Conservation (phyloP, 148 eudicot species). For the Nyssa sinensis region DNA sequence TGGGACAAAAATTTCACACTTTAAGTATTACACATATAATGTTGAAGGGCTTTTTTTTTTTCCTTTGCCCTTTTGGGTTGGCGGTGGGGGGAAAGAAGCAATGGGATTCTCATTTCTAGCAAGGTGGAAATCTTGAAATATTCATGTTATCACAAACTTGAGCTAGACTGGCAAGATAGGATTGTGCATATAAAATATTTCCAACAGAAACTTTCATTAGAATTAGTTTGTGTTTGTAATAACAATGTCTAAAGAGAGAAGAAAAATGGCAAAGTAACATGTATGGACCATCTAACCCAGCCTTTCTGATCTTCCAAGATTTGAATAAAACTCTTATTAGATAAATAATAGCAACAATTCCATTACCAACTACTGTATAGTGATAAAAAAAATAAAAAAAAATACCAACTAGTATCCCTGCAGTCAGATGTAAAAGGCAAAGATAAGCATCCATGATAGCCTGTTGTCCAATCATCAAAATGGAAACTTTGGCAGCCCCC, state of each 20-base stretch:
- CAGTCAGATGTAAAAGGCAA: conserved; percentile 94
- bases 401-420: conserved; percentile 94
- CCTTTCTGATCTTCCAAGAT: neutral
- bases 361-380: neutral
- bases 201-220: neutral
- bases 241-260: neutral
- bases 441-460: conserved; percentile 99
- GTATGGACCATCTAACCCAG: neutral
- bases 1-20: no score
- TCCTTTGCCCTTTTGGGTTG: no score
- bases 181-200: conserved; percentile 1
- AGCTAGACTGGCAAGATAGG: neutral
- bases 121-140: no score
- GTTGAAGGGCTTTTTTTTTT: no score
- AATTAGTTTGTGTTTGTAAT: conserved; percentile 5
- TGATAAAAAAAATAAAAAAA: neutral
- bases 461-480: conserved; percentile 92
- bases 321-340: no score
- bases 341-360: no score
- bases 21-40: no score
- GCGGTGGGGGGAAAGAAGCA: no score
- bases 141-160: neutral
- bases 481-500: conserved; percentile 99
- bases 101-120: no score
- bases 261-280: neutral